Percentiles rank a stretch among this genome's conserved stretches.
phyloP scores from a whole-genome alignment of 106 monocot species.

The Dendrobium chrysotoxum region DNA sequence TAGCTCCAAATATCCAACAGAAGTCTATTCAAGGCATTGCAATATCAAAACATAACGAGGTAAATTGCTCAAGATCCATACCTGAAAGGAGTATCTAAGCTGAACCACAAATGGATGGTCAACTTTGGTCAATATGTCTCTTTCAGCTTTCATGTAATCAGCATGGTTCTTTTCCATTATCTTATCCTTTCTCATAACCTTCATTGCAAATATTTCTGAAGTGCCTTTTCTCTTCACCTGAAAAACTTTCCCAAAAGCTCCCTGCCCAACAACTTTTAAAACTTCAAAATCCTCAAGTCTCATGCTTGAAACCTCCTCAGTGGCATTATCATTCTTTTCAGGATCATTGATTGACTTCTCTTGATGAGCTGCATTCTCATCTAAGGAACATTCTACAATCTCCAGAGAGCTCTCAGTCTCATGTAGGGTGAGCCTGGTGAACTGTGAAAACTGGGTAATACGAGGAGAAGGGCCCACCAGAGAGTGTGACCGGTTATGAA shows the following conservation, averaged over 20 bases:
- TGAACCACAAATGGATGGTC: slow-evolving; percentile 97
- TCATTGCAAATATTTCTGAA: slow-evolving; percentile 98
- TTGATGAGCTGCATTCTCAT: slow-evolving; percentile 18
- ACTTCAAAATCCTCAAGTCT: slow-evolving; percentile 92
- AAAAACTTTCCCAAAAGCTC: slow-evolving; percentile 97
- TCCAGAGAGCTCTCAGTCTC: slow-evolving; percentile 62
- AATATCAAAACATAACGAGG: not conserved
- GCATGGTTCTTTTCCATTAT: slow-evolving; percentile 97
- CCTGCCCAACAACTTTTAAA: slow-evolving; percentile 93
- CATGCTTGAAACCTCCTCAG: slow-evolving; percentile 35
- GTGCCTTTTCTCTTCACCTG: slow-evolving; percentile 96
- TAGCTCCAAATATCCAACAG: not conserved
- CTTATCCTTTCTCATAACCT: slow-evolving; percentile 98
- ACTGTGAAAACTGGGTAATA: slow-evolving; percentile 23
- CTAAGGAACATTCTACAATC: slow-evolving; percentile 32
- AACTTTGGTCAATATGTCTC: slow-evolving; percentile 93
- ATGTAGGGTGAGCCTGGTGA: slow-evolving; percentile 54
- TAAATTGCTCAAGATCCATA: slow-evolving; percentile 16
- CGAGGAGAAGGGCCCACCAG: slow-evolving; percentile 74
- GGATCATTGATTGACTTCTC: not conserved
- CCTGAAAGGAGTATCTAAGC: slow-evolving; percentile 99
- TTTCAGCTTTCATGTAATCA: slow-evolving; percentile 98
- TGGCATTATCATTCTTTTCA: slow-evolving; percentile 15
- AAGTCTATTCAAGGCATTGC: not conserved
- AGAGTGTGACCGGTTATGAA: slow-evolving; percentile 79